phyloP scores from a whole-genome alignment of 495 filamentous ascomycete genomes.

The Aspergillus kassunensis region DNA sequence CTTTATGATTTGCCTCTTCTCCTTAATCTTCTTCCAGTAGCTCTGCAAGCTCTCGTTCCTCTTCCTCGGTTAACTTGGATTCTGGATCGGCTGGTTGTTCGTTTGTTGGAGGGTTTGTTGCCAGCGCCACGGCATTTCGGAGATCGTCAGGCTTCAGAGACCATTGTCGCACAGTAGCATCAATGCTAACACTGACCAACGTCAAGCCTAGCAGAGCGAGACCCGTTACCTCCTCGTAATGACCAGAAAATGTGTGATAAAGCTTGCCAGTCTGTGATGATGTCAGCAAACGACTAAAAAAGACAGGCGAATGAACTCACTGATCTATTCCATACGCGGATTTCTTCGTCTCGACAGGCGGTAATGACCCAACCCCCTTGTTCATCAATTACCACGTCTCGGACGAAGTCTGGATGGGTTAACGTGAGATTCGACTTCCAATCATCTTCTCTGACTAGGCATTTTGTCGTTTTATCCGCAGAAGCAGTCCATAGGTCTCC shows the following conservation, averaged over 20 bases:
- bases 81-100: slow-evolving; percentile 39
- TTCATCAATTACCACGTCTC: slow-evolving; percentile 69
- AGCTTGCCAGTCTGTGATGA: slow-evolving; percentile 60
- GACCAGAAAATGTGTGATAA: slow-evolving; percentile 72
- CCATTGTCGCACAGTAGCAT: slow-evolving; percentile 85
- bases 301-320: slow-evolving; percentile 30
- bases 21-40: slow-evolving; percentile 71
- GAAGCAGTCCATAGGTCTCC: slow-evolving; percentile 87
- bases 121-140: slow-evolving; percentile 54
- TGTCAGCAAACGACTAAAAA: slow-evolving; percentile 15
- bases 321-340: slow-evolving; percentile 80
- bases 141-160: slow-evolving; percentile 61
- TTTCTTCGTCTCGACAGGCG: slow-evolving; percentile 83
- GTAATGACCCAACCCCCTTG: slow-evolving; percentile 80
- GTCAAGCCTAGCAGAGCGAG: slow-evolving; percentile 58
- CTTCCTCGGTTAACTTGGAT: slow-evolving; percentile 66
- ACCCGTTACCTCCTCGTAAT: slow-evolving; percentile 89
- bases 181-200: slow-evolving; percentile 79
- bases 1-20: slow-evolving; percentile 1
- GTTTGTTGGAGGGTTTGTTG: slow-evolving; percentile 50
- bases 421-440: slow-evolving; percentile 70
- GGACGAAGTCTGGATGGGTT: slow-evolving; percentile 82
- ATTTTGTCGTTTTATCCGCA: slow-evolving; percentile 78
- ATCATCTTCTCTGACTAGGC: slow-evolving; percentile 58
- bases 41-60: slow-evolving; percentile 82